Base-by-base conservation (phyloP, 257 asterid species). In the Scutellaria baicalensis region DNA sequence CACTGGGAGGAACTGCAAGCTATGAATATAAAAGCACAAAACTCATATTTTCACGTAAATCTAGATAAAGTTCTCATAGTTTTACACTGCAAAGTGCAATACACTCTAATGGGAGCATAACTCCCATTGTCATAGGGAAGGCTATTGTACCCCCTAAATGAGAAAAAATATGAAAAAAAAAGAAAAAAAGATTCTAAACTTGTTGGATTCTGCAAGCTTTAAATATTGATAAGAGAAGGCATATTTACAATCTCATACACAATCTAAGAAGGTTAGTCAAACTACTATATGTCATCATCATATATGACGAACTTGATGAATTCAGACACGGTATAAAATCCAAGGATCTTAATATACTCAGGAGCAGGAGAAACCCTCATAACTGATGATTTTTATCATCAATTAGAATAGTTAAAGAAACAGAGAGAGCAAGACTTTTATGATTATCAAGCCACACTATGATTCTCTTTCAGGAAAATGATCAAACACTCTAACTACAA, bases 1-100 rank as follows among this genome's bases (percentile, higher is more conserved):
- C 86, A 83, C 97, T 89, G 23, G 99, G 99, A 65, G 99, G 95
- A 50, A 94, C 97, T 56, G 97, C 94, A 80, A 94, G 87, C 99
- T 94, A 78, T 66, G 68, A 43, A 73, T 51, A 58, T 59, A 57
- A 57, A 73, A 59, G 35, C 69, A 59, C 35, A 66, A 66, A 23
- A 11, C 56, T 64, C 43, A 63, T 33, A 66, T 55, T 36, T 20
- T 21, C 65, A 35, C 13, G 12, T 17, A 73, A 49, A 79, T 59
- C n/a, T n/a, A n/a, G 42, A 64, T 23, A 38, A 66, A 62, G 13
- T 51, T 64, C 63, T 62, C 13, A 59, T 20, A n/a, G 17, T 60
- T 27, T 27, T 27, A 5, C 4, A n/a, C n/a, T n/a, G n/a, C n/a
- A n/a, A n/a, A n/a, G n/a, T 27, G 33, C 33, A 2, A 27, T 27